A percentile compares a stretch with the other conserved stretches of the same genome.
phyloP scores from a whole-genome alignment of 73 alveolate species.

The Symbiodinium pilosum region DNA sequence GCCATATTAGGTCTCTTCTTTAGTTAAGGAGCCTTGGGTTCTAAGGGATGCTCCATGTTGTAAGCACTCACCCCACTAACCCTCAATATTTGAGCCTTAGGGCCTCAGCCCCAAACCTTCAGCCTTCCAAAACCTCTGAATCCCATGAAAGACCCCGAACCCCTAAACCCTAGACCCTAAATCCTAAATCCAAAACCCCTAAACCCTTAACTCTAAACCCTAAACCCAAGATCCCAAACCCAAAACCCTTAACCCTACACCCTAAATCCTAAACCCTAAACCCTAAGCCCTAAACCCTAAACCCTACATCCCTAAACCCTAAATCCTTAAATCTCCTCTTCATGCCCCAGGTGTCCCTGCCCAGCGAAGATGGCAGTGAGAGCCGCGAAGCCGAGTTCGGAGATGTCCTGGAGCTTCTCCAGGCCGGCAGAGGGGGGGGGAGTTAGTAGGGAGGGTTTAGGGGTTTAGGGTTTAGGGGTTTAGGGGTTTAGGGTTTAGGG shows the following conservation, averaged over 20 bases:
- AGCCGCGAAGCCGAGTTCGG: neutral
- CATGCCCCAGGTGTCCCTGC: neutral
- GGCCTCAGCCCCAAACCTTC: no score
- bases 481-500: no score
- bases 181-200: neutral
- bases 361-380: neutral
- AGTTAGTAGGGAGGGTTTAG: neutral
- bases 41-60: no score
- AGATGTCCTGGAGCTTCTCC: slow-evolving; percentile 59
- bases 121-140: no score
- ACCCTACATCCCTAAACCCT: no score
- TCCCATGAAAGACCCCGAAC: no score
- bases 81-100: no score
- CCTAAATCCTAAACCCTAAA: neutral
- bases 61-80: no score
- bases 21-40: no score
- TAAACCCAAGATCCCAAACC: neutral
- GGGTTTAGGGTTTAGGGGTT: no score
- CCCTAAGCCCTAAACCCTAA: neutral
- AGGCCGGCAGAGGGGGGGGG: neutral
- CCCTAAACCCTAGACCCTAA: neutral
- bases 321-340: no score
- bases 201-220: neutral
- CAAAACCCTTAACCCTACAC: neutral
- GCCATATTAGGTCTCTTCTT: no score